Evolutionary conservation across 768 basidiomycete species (phyloP).

Genomic region (Leccinum fibrillosum): DNA sequence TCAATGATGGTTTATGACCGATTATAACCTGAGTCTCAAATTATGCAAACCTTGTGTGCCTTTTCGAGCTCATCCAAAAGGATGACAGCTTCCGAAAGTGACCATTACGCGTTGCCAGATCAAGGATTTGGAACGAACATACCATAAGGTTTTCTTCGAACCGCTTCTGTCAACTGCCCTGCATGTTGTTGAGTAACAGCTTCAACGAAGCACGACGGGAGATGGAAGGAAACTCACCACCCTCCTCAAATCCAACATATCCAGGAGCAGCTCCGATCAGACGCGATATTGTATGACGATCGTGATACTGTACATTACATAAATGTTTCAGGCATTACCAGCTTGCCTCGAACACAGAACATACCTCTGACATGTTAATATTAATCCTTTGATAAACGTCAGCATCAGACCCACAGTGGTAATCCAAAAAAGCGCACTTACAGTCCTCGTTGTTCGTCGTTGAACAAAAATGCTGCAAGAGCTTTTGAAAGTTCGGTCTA

Average conservation of each 20-base stretch:
- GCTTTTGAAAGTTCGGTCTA: slow-evolving; percentile 87
- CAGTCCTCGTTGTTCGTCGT: slow-evolving; percentile 84
- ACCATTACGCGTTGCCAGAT: background rate
- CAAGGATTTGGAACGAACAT: background rate
- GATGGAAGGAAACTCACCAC: slow-evolving; percentile 43
- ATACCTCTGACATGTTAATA: slow-evolving; percentile 89
- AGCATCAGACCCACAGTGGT: background rate
- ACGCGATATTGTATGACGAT: slow-evolving; percentile 57
- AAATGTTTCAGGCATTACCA: too few species aligned
- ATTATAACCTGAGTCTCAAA: background rate
- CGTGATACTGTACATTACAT: too few species aligned
- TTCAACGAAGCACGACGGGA: background rate
- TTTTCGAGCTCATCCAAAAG: slow-evolving; percentile 68
- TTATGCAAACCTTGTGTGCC: slow-evolving; percentile 66
- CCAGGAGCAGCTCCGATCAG: slow-evolving; percentile 89
- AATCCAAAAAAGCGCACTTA: slow-evolving; percentile 35
- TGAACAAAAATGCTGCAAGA: slow-evolving; percentile 84
- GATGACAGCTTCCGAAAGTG: slow-evolving; percentile 45
- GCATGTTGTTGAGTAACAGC: background rate
- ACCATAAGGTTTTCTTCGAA: slow-evolving; percentile 60
- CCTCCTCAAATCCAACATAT: slow-evolving; percentile 70
- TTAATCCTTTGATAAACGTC: slow-evolving; percentile 56
- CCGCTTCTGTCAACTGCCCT: slow-evolving; percentile 66
- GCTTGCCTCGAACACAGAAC: background rate
- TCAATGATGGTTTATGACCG: background rate